A percentile compares a stretch with the other conserved stretches of the same genome.
Evolutionary conservation across 179 eudicot species (phyloP).

Genomic region (Beta corolliflora): DNA sequence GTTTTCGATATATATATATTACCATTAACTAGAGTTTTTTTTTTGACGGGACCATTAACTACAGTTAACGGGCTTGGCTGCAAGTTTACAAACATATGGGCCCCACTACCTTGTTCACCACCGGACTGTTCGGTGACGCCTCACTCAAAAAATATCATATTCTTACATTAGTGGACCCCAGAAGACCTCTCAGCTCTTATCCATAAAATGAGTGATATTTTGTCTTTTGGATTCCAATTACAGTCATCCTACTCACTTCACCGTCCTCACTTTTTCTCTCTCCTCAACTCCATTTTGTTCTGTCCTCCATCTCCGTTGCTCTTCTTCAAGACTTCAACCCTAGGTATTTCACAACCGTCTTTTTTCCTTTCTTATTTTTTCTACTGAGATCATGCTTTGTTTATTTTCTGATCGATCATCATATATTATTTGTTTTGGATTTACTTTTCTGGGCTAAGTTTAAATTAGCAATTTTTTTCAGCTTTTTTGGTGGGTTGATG

Average conservation of each 20-base stretch:
- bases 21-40: too few relatives aligned
- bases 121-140: too few relatives aligned
- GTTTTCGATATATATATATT: too few relatives aligned
- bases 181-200: slow-evolving; percentile 3
- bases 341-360: background rate
- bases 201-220: slow-evolving; percentile 3
- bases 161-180: slow-evolving; percentile 6
- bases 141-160: too few relatives aligned
- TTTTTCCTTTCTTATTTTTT: too few relatives aligned
- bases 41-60: too few relatives aligned
- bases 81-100: too few relatives aligned
- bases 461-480: background rate
- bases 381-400: too few relatives aligned
- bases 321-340: background rate
- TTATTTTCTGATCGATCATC: too few relatives aligned
- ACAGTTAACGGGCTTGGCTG: too few relatives aligned
- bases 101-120: too few relatives aligned
- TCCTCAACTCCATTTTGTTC: too few relatives aligned
- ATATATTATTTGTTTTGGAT: background rate
- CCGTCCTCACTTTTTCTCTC: background rate
- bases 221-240: background rate
- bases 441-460: background rate
- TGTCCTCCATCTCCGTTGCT: background rate
- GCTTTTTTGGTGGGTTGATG: background rate
- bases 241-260: background rate